Evolutionary conservation across 1,284 basidiomycete species (phyloP).

Genomic region (Gastroboletus turbinatus): DNA sequence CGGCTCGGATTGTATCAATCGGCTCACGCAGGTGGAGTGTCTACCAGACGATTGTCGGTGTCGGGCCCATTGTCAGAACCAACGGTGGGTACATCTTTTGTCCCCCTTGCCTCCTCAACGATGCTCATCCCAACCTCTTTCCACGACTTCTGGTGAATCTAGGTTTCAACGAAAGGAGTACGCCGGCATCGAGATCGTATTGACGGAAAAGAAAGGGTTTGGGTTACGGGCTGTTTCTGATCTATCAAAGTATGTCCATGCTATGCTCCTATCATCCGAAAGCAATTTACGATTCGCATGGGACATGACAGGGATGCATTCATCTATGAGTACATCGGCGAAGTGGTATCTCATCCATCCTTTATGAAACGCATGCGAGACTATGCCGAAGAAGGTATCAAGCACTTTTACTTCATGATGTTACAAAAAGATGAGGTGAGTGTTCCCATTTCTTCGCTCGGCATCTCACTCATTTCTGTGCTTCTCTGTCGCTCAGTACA

Average conservation of each 20-base stretch:
- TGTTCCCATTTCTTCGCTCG: slow-evolving; percentile 1
- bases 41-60: slow-evolving; percentile 86
- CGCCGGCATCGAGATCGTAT: slow-evolving; percentile 86
- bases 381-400: slow-evolving; percentile 91
- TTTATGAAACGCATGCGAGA: slow-evolving; percentile 94
- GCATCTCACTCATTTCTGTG: background rate
- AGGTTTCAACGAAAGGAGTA: slow-evolving; percentile 90
- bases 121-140: slow-evolving; percentile 5
- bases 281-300: slow-evolving; percentile 6
- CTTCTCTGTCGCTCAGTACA: slow-evolving; percentile 59
- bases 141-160: slow-evolving; percentile 4
- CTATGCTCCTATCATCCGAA: background rate
- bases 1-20: slow-evolving; percentile 93
- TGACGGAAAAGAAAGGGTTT: slow-evolving; percentile 95
- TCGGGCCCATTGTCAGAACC: slow-evolving; percentile 84
- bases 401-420: slow-evolving; percentile 99
- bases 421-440: slow-evolving; percentile 93
- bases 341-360: slow-evolving; percentile 85
- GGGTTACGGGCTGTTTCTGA: slow-evolving; percentile 80
- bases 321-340: slow-evolving; percentile 98
- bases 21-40: slow-evolving; percentile 97
- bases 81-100: slow-evolving; percentile 62
- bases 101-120: background rate
- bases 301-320: slow-evolving; percentile 71
- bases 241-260: slow-evolving; percentile 65